phyloP scores from a whole-genome alignment of 495 filamentous ascomycete species.

The Aspergillus avenaceus region DNA sequence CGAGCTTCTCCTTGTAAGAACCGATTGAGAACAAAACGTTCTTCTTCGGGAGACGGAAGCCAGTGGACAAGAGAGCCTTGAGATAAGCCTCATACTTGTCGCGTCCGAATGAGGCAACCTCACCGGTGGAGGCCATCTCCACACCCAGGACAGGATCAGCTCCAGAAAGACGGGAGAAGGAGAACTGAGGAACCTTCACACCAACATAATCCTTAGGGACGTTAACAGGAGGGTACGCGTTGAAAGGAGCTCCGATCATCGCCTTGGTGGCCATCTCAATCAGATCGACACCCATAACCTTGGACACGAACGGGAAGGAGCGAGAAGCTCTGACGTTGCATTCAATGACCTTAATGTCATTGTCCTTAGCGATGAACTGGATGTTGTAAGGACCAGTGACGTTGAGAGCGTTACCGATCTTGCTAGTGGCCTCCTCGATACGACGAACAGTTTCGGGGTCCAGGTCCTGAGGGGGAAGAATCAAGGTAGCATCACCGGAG shows the following conservation, averaged over 20 bases:
- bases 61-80: slow-evolving; percentile 91
- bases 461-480: slow-evolving; percentile 95
- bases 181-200: slow-evolving; percentile 98
- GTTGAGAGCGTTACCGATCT: slow-evolving; percentile 92
- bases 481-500: slow-evolving; percentile 93
- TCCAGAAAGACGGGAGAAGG: slow-evolving; percentile 92
- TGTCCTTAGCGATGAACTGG: slow-evolving; percentile 99
- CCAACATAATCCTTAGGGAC: slow-evolving; percentile 82
- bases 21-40: slow-evolving; percentile 95
- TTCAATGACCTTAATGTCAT: slow-evolving; percentile 99
- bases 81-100: slow-evolving; percentile 98
- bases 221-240: slow-evolving; percentile 71
- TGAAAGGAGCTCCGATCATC: slow-evolving; percentile 80
- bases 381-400: slow-evolving; percentile 98
- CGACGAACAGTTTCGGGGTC: slow-evolving; percentile 81
- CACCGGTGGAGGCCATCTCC: slow-evolving; percentile 98
- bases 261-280: slow-evolving; percentile 99
- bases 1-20: slow-evolving; percentile 94
- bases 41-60: slow-evolving; percentile 92
- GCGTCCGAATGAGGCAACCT: slow-evolving; percentile 92
- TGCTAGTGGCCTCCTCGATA: slow-evolving; percentile 91
- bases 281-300: slow-evolving; percentile 96
- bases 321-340: slow-evolving; percentile 96
- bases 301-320: slow-evolving; percentile 97
- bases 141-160: slow-evolving; percentile 96